Evolutionary conservation across 352 stramenopile species (phyloP), one percentile per base, ranked within the genome.

Genomic region (Phytophthora podocarpi): DNA sequence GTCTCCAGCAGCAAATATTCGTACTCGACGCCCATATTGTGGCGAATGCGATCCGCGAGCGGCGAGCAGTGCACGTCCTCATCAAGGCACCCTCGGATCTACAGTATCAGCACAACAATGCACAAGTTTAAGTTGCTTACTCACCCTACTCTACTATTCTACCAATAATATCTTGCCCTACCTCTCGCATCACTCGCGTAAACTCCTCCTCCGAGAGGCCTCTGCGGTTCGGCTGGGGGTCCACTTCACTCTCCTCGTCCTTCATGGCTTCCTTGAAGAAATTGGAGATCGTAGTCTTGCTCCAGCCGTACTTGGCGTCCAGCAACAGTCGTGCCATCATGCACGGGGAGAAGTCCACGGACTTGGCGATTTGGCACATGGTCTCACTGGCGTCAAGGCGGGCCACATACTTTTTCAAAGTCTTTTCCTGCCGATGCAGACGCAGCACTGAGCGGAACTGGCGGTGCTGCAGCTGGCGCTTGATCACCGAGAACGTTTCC

Each of bases 1-100:
- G 83, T 93, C 52, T 84, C 74, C 40, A 85, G 59, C 59, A 97
- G 74, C 37, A 95, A 59, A 56, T 93, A 93, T 56, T 97, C 89
- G 61, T 95, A 94, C 61, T 97, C 87, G 45, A 89, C 65, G 13
- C 87, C 89, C 63, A 93, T 70, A 52, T 84, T 90, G 56, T 91
- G 84, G 10, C 82, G 79, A 27, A 90, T 72, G 16, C 85, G 82
- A 59, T 96, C 87, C 1, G 85, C 79, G 24, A 90, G 40, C 11
- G 86, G 86, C 20, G 85, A 96, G 70, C 86, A 95, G 59, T 93
- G 74, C 43, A 51, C 65, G 52, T 97, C 89, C 18, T 70, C 30
- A 13, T 75, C 57, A 30, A 90, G 81, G 46, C 89, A 97, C n/a
- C 88, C 74, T 13, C 64, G 59, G 5, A 94, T 73, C 70, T 95